Evolutionary conservation across 1,284 basidiomycete species (phyloP), one percentile per base, ranked within the genome.

Genomic region (Phlebopus sp.): DNA sequence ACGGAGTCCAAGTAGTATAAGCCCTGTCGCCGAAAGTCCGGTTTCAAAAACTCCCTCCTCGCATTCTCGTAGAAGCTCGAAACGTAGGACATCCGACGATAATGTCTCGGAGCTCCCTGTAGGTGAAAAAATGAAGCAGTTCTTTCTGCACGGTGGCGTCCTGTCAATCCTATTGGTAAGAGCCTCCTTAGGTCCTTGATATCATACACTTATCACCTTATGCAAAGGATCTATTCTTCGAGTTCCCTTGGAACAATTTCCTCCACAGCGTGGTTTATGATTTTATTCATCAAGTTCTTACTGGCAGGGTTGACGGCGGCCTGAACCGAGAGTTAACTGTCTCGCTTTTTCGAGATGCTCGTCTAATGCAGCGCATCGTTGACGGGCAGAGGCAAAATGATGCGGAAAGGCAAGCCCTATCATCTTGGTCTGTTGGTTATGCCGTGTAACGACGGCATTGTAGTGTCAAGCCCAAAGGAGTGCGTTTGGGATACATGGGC

Each of bases 161-260:
- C 69, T 93, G 31, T 76, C 81, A 0, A 85, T 82, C 4, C 70
- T 96, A 50, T 71, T 96, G 57, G 91, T 91, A 52, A 59, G 85
- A 73, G 21, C 21, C 30, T 30, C 47, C 38, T 50, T 30, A 39
- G 43, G 23, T 13, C 42, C 15, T 37, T 45, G n/a, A 27, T 32
- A 25, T 23, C 48, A 23, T 11, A 10, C 23, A 43, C 42, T 45
- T 31, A 36, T 46, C 30, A 35, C 35, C 17, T 18, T 46, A 25
- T 17, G 8, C 25, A 11, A 37, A 92, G 89, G 88, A 94, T 58
- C 74, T 98, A 34, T 98, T 99, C 75, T 97, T 98, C 66, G 84
- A 91, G 52, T 97, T 89, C 60, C 93, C 94, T 0, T 94, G 92
- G 88, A 98, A 99, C 73, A 98, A 99, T 64, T 98, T 99, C 66